phyloP scores from a whole-genome alignment of 2,329 filamentous ascomycete genomes.

The Zalaria sp. region DNA sequence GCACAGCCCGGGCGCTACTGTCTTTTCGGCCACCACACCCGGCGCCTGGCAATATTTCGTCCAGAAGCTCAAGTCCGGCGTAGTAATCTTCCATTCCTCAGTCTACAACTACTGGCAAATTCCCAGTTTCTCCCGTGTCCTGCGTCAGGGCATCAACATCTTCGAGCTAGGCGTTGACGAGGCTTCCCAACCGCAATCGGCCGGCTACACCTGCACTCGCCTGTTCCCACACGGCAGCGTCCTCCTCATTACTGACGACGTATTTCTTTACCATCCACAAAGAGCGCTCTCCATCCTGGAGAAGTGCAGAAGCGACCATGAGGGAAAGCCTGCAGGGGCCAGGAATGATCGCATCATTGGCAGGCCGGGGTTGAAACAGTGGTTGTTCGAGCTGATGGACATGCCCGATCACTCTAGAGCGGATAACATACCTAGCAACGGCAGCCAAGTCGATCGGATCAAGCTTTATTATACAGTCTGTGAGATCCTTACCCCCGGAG shows the following conservation, averaged over 20 bases:
- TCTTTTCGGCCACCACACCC: slow-evolving; percentile 11
- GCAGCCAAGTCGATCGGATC: slow-evolving; percentile 4
- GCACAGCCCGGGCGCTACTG: slow-evolving; percentile 8
- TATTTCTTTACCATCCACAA: slow-evolving; percentile 24
- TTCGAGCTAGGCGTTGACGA: slow-evolving; percentile 4
- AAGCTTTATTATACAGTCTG: slow-evolving; percentile 12
- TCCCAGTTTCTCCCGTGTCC: slow-evolving; percentile 6
- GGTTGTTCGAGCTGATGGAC: slow-evolving; percentile 9
- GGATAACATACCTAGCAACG: slow-evolving; percentile 5
- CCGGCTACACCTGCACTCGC: slow-evolving; percentile 11
- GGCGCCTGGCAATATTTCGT: slow-evolving; percentile 15
- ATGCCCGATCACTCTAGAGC: slow-evolving; percentile 3
- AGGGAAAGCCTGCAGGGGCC: slow-evolving; percentile 11
- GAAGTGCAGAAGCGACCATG: slow-evolving; percentile 18
- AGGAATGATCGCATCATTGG: slow-evolving; percentile 12
- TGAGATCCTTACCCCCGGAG: slow-evolving; percentile 5
- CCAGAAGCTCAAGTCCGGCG: slow-evolving; percentile 2
- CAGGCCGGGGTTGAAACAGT: slow-evolving; percentile 14
- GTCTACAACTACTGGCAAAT: slow-evolving; percentile 4
- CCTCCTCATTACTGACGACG: slow-evolving; percentile 29
- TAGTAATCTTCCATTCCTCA: slow-evolving; percentile 5
- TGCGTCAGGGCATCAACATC: slow-evolving; percentile 4
- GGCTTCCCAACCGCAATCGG: background rate
- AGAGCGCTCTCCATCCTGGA: slow-evolving; percentile 22
- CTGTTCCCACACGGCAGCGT: slow-evolving; percentile 24